Conservation (phyloP, 225 moss, liverwort and hornwort species). For the Polytrichum commune region DNA sequence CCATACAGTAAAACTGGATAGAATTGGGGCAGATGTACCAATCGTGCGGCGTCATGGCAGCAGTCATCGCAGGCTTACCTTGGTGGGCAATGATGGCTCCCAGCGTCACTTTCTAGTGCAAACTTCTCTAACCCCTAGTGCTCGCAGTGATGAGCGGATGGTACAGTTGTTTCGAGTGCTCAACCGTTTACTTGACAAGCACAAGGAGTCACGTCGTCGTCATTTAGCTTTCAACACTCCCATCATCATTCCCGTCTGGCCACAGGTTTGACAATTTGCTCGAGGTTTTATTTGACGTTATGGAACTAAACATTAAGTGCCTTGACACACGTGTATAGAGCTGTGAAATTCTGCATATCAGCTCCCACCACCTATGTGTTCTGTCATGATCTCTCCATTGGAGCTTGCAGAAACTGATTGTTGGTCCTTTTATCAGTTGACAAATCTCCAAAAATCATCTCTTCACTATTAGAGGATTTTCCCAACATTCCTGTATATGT, state of each 20-base stretch:
- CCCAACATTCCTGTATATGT: too few species aligned
- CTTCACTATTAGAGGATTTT: too few species aligned
- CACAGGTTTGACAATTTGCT: conserved; percentile 62
- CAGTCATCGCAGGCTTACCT: conserved; percentile 93
- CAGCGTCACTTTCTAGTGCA: conserved; percentile 97
- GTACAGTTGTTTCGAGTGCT: conserved; percentile 97
- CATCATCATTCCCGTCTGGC: conserved; percentile 98
- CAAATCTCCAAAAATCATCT: too few species aligned
- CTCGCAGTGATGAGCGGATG: conserved; percentile 99
- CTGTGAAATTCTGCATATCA: too few species aligned
- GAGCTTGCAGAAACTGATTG: too few species aligned
- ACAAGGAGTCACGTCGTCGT: conserved; percentile 96
- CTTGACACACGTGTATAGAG: too few species aligned
- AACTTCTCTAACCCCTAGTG: conserved; percentile 97
- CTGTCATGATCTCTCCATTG: too few species aligned
- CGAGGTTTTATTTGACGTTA: too few species aligned
- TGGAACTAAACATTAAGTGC: too few species aligned
- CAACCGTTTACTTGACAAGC: conserved; percentile 91
- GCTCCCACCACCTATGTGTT: too few species aligned
- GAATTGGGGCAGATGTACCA: conserved; percentile 98
- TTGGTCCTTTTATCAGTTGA: too few species aligned
- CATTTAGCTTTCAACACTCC: conserved; percentile 96
- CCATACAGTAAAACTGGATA: conserved; percentile 95
- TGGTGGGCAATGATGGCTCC: conserved; percentile 97
- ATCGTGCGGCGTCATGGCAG: conserved; percentile 98